Base-by-base conservation (phyloP, 176 grass and related monocot genomes). In the Aegilops speltoides region DNA sequence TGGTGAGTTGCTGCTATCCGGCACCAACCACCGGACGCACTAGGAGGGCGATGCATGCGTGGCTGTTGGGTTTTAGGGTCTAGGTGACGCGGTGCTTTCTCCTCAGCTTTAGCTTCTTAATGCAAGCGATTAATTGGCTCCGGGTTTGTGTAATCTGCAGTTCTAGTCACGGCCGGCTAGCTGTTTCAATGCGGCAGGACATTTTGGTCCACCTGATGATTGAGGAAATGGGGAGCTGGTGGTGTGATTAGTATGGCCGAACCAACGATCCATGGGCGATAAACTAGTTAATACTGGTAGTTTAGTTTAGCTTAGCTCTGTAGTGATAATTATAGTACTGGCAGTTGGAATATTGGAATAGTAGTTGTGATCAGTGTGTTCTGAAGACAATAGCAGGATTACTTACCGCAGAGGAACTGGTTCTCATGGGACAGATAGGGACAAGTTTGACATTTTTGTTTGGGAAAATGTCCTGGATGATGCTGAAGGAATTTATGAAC, bases 1-100 rank as follows among this genome's bases (percentile, higher is more conserved):
- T 43, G 89, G 89, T 91, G 89, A 85, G 86, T 88, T 7, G 85
- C 81, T 28, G 82, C 89, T 84, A 70, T 91, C 86, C 37, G 2
- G 46, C 69, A 84, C 63, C 86, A 82, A 85, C 86, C 82, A 69
- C 70, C 86, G 85, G 85, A 68, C 87, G 67, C 72, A 59, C 19
- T 59, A 2, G 50, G 50, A 54, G 50, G 16, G 50, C 16, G 15
- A 52, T 52, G 14, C 46, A 6, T 50, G 48, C 48, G 48, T 54
- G 50, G 16, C 16, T 0, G 50, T 54, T 54, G 50, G 50, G 50
- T 54, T 54, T 54, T 19, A 54, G 50, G 83, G 26, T 85, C 33
- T 77, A 77, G 83, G 83, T 77, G 41, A 8, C 16, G 56, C 20
- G 40, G 25, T 32, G 73, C 34, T 36, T 52, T 60, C 48, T 76